phyloP scores from a whole-genome alignment of 148 eudicot species.

The Silene conica region DNA sequence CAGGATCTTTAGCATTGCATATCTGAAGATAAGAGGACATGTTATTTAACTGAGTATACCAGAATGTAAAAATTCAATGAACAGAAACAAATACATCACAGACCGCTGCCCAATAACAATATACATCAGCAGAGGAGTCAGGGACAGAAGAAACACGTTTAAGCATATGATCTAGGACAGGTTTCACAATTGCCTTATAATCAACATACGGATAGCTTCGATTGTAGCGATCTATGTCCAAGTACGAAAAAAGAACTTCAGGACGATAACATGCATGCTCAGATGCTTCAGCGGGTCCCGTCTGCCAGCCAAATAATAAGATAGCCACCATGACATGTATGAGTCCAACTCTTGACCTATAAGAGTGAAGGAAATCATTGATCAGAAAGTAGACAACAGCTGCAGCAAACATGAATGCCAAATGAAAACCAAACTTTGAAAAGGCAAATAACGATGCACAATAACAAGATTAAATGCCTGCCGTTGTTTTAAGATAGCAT shows the following conservation, averaged over 20 bases:
- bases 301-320: background rate
- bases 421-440: no score
- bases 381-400: no score
- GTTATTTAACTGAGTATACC: background rate
- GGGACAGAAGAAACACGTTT: background rate
- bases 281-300: background rate
- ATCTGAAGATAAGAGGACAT: background rate
- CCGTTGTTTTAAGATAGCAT: no score
- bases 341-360: background rate
- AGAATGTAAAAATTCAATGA: background rate
- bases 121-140: background rate
- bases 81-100: background rate
- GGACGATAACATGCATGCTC: slow-evolving; percentile 1
- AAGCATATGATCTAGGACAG: slow-evolving; percentile 8
- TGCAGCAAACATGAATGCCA: no score
- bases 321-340: background rate
- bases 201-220: slow-evolving; percentile 10
- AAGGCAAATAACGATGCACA: no score
- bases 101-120: background rate
- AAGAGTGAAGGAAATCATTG: background rate
- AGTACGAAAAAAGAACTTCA: slow-evolving; percentile 6
- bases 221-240: background rate
- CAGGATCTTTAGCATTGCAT: slow-evolving; percentile 6
- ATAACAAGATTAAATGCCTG: no score
- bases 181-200: slow-evolving; percentile 1